These are phyloP conservation scores for Brachypodium distachyon DNA, from an alignment of 202 grass and related monocot species.

Conservation along the genomic window DNA sequence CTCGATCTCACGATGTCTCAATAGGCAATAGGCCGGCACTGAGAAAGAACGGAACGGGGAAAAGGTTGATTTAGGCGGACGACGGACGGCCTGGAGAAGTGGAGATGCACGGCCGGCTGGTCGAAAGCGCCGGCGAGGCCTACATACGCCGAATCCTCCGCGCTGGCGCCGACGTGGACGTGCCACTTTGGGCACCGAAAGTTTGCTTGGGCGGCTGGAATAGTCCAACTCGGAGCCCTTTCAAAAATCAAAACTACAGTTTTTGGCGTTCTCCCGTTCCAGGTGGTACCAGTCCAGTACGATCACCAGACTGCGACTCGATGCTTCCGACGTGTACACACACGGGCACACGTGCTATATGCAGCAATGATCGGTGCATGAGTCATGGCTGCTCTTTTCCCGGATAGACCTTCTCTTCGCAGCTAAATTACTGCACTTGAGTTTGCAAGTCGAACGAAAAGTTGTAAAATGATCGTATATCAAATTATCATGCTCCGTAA, in stretches of 20 bases:
- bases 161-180: constrained; percentile 26
- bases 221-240: background rate
- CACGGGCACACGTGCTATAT: constrained; percentile 1
- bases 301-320: background rate
- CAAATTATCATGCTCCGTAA: no score
- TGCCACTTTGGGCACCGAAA: constrained; percentile 32
- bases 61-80: no score
- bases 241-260: background rate
- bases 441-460: background rate
- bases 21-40: no score
- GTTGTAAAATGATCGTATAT: background rate
- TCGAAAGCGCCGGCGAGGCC: background rate
- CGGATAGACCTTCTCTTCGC: background rate
- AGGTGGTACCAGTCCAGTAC: background rate
- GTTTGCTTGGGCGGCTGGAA: background rate
- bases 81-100: background rate
- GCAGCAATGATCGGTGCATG: background rate
- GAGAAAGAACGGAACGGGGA: no score
- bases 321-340: background rate
- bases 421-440: background rate
- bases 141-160: background rate
- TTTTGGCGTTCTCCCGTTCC: background rate
- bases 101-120: background rate
- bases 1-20: no score
- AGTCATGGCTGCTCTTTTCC: background rate